Evolutionary conservation across 306 rosid species (phyloP), one percentile per base, ranked within the genome.

Genomic region (Macrotyloma uniflorum): DNA sequence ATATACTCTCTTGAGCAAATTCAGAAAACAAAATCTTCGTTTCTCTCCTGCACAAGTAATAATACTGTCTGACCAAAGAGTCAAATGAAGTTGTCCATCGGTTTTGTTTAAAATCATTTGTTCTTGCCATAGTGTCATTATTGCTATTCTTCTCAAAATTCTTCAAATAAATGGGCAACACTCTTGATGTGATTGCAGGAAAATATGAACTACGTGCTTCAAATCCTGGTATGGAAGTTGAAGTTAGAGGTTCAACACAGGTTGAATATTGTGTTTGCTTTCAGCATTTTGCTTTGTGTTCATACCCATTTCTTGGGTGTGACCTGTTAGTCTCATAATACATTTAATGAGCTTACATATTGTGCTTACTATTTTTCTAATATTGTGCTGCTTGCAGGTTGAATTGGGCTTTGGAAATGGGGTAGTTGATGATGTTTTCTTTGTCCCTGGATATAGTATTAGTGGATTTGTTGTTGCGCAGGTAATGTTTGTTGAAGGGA

Each of bases 391-490:
- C 51, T 84, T 84, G 85, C 97, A 96, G 99, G 91, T 96, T 79
- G 90, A 91, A 58, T 70, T 96, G 84, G 93, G 97, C 53, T 93
- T 96, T 80, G 98, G 97, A 79, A 96, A 96, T 67, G 83, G 82
- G 26, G 35, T 83, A 40, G 88, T 86, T 59, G 92, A 85, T 30
- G 94, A 93, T 59, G 79, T 88, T 78, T 91, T 96, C 90, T 91
- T 76, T 80, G 93, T 91, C 79, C 86, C 96, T 77, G 99, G 99
- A 57, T 91, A 93, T 78, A 86, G 90, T 82, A 81, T 95, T 58
- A 85, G 78, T 64, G 99, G 98, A 26, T 89, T 69, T 86, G 96
- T 95, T 83, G 99, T 90, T 85, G 90, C 99, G 83, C 99, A 93
- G 99, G 99, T 96, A 90, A 80, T 78, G 76, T 30, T 81, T 72